These are phyloP conservation scores for Puccinia horiana DNA, from an alignment of 1,284 basidiomycete species.

Conservation along the genomic window DNA sequence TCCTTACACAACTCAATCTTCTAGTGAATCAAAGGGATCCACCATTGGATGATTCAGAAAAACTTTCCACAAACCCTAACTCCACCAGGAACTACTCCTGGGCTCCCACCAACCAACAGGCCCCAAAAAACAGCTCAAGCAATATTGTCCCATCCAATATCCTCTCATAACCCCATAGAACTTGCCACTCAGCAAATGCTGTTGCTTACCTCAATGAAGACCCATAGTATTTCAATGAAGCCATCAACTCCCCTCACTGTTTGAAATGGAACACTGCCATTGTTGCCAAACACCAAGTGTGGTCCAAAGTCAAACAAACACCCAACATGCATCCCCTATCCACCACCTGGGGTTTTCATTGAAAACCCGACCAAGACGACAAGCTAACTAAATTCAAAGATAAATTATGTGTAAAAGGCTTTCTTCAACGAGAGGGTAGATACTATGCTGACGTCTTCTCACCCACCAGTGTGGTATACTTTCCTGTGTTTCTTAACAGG, in stretches of 20 bases:
- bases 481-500: too few relatives aligned
- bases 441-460: not conserved
- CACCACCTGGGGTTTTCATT: not conserved
- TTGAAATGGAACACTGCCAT: not conserved
- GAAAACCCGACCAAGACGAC: not conserved
- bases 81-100: not conserved
- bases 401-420: not conserved
- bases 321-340: not conserved
- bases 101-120: not conserved
- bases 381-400: not conserved
- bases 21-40: too few relatives aligned
- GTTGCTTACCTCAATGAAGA: not conserved
- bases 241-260: not conserved
- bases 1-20: too few relatives aligned
- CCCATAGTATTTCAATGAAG: slow-evolving; percentile 21
- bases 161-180: not conserved
- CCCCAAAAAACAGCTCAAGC: slow-evolving; percentile 19
- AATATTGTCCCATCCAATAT: slow-evolving; percentile 9
- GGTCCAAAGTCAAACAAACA: not conserved
- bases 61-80: not conserved
- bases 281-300: not conserved
- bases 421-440: not conserved
- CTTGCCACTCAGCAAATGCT: not conserved
- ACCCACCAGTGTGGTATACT: too few relatives aligned
- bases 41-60: not conserved